Percentiles rank a stretch among this genome's conserved stretches.
Conservation (phyloP, 495 filamentous ascomycete genomes). For the Neurospora terricola region DNA sequence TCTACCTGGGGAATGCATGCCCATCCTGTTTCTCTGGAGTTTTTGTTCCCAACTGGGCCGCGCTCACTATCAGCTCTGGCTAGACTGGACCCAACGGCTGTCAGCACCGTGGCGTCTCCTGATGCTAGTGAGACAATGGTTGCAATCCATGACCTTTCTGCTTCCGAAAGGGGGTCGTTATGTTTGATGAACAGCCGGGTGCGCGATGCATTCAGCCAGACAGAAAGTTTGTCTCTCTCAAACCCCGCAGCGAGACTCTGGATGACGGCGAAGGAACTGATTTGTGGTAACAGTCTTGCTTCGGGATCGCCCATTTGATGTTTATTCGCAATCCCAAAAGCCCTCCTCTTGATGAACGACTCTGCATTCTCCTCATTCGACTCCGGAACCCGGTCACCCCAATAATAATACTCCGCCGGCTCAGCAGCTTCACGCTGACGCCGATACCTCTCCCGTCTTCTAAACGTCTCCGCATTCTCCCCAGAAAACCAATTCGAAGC, state of each 20-base stretch:
- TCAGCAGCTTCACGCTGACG: neutral
- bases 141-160: neutral
- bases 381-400: neutral
- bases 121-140: neutral
- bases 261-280: neutral
- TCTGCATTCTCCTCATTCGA: neutral
- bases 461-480: neutral
- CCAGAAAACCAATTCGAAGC: neutral
- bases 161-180: neutral
- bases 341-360: neutral
- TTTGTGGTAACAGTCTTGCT: neutral
- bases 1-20: neutral
- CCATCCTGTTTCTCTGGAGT: neutral
- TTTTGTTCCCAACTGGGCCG: neutral
- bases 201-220: neutral
- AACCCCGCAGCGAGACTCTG: neutral
- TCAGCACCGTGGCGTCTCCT: neutral
- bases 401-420: neutral
- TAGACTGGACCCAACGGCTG: neutral
- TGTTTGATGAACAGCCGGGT: neutral
- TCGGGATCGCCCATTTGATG: neutral
- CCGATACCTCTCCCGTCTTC: neutral
- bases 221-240: neutral
- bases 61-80: neutral
- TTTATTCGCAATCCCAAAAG: neutral